Base-by-base conservation (phyloP, 345 rosid species). In the Pistacia atlantica region DNA sequence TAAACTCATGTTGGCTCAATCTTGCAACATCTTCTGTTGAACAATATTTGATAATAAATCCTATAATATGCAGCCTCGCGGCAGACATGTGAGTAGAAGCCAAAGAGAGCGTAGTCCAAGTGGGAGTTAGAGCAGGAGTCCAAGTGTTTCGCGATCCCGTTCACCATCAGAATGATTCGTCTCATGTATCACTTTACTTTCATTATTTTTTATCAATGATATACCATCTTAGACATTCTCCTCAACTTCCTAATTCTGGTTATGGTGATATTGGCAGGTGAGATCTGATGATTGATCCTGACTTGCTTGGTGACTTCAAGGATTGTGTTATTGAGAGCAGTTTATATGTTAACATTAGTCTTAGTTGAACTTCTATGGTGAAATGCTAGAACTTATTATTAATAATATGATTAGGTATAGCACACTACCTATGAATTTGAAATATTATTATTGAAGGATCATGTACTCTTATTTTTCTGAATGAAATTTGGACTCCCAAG, bases 221-320 rank as follows among this genome's bases (percentile, higher is more conserved):
- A 1, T 13, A 31, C 17, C 16, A 12, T 28, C 33, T 61, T 12
- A 10, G 0, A 1, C 16, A 5, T 2, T 33, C 7, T 12, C 17
- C 1, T 51, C 13, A 51, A 51, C 55, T 51, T 14, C 17, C 4
- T 45, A 31, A 18, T 22, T 57, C 25, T 74, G 70, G 67, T 69
- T 16, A 46, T 12, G 37, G 35, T 8, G 67, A 48, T 72, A 62
- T 78, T 76, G 73, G 18, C 92, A 90, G 95, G 91, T 85, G 81
- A 79, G 77, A 49, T 87, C 92, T 18, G 84, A 88, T 13, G 83
- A 88, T 68, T 75, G 79, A 86, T 83, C 73, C 58, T 46, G 45
- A 2, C 78, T 55, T 46, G 45, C 1, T 76, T 52, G 54, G 63
- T 11, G 82, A 74, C 25, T 62, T 55, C 4, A 65, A 51, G 67